Base-by-base conservation (phyloP, 768 basidiomycete species). In the Termitomyces sp. region DNA sequence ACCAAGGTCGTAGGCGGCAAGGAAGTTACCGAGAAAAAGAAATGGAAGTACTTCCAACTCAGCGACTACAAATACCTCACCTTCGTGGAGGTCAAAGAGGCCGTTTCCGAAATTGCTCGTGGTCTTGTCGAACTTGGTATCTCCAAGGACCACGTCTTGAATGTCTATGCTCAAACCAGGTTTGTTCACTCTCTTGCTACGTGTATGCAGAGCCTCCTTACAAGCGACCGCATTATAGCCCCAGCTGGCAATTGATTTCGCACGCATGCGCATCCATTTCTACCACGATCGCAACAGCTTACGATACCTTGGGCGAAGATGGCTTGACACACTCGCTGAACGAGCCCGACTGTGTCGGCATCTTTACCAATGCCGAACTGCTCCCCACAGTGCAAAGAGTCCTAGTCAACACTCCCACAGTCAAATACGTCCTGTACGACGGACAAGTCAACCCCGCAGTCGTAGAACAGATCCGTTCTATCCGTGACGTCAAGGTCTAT, bases 11-110 rank as follows among this genome's bases (percentile, higher is more conserved):
- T 95, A 43, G 87, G 80, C 5, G 96, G 95, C 33, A 87, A 94
- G 71, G 84, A 93, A 71, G 79, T 87, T 32, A 85, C 74, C 3
- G 91, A 98, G 79, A 92, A 76, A 71, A 99, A 99, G 83, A 92
- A 81, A 56, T 99, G 96, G 96, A 93, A 89, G 69, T 98, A 89
- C 74, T 99, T 93, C 73, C 83, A 95, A 72, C 82, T 98, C 57
- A 89, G 88, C 72, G 89, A 89, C 60, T 98, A 89, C 82, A 84
- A 92, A 73, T 98, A 87, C 71, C 74, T 89, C 67, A 83, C 72
- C 53, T 98, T 84, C 71, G 64, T 87, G 61, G 83, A 93, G 64
- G 78, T 95, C 59, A 79, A 86, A 66, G 82, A 85, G 27, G 74
- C 77, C 5, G 82, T 89, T 4, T 76, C 77, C 3, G 83, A 88